Evolutionary conservation across 441 rosid genomes (phyloP).

Genomic region (Omphalea diandra): DNA sequence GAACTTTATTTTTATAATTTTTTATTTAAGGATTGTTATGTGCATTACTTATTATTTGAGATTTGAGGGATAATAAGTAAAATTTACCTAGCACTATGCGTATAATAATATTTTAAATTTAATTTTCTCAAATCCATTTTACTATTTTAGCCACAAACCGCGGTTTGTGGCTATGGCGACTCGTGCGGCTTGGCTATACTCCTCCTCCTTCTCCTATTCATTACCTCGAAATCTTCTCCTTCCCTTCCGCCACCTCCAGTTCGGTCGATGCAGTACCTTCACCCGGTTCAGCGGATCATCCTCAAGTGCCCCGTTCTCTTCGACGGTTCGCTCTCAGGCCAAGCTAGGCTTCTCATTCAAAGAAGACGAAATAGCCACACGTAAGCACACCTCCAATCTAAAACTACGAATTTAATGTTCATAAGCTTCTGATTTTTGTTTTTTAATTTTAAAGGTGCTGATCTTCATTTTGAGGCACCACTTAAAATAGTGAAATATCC

Average conservation of each 20-base stretch:
- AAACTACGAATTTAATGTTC: not conserved
- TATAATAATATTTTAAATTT: too few species aligned
- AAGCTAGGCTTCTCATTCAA: slow-evolving; percentile 49
- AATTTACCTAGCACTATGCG: too few species aligned
- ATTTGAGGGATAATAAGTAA: too few species aligned
- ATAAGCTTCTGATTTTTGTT: not conserved
- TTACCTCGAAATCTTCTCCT: slow-evolving; percentile 38
- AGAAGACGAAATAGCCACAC: slow-evolving; percentile 40
- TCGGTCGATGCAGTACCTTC: slow-evolving; percentile 20
- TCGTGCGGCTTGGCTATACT: slow-evolving; percentile 32
- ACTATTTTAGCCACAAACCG: not conserved
- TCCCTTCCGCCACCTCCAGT: slow-evolving; percentile 38
- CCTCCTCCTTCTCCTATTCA: slow-evolving; percentile 37
- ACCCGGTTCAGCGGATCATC: slow-evolving; percentile 24
- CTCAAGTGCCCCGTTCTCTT: slow-evolving; percentile 32
- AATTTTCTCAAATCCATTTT: too few species aligned
- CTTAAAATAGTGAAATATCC: slow-evolving; percentile 83
- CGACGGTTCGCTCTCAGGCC: slow-evolving; percentile 45
- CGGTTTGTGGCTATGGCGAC: not conserved
- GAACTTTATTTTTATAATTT: too few species aligned
- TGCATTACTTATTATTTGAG: too few species aligned
- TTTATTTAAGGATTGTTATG: too few species aligned
- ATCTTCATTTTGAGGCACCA: slow-evolving; percentile 71
- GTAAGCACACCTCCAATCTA: slow-evolving; percentile 35
- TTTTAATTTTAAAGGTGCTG: slow-evolving; percentile 38